phyloP scores from a whole-genome alignment of 1,284 basidiomycete genomes.

The Melampsora occidentalis region DNA sequence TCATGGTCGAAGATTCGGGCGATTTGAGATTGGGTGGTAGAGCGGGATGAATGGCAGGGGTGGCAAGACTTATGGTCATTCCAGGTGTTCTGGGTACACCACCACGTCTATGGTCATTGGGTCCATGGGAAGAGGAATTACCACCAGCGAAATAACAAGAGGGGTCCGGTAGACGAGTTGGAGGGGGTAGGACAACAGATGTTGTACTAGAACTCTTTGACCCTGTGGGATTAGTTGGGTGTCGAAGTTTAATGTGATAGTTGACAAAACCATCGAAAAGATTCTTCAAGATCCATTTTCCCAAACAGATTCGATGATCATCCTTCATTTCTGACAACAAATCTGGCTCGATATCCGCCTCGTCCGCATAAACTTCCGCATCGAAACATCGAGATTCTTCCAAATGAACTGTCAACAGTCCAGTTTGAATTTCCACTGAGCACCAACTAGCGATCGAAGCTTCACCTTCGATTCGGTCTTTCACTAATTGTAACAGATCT shows the following conservation, averaged over 20 bases:
- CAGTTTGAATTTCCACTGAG: slow-evolving; percentile 81
- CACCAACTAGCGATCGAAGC: slow-evolving; percentile 82
- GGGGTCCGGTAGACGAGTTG: slow-evolving; percentile 46
- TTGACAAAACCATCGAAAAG: slow-evolving; percentile 51
- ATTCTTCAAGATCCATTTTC: slow-evolving; percentile 52
- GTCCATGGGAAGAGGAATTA: slow-evolving; percentile 38
- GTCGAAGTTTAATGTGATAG: slow-evolving; percentile 44
- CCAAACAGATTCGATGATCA: slow-evolving; percentile 60
- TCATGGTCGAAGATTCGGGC: neutral
- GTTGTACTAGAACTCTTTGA: slow-evolving; percentile 46
- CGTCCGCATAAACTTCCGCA: slow-evolving; percentile 90
- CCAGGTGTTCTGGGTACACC: slow-evolving; percentile 49
- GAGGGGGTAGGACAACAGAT: neutral
- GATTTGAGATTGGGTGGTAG: slow-evolving; percentile 52
- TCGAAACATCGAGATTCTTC: slow-evolving; percentile 80
- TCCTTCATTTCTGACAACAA: slow-evolving; percentile 59
- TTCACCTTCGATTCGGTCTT: slow-evolving; percentile 86
- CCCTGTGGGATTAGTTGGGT: slow-evolving; percentile 4
- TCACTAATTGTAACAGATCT: slow-evolving; percentile 80
- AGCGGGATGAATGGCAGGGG: slow-evolving; percentile 64
- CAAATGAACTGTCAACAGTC: slow-evolving; percentile 81
- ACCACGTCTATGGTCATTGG: neutral
- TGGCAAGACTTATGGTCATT: slow-evolving; percentile 63
- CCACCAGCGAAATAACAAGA: slow-evolving; percentile 47
- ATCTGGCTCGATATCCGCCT: slow-evolving; percentile 54